Percentiles rank a stretch among this genome's conserved stretches.
Conservation (phyloP, 805 yeast species). For the Yueomyces sp. region DNA sequence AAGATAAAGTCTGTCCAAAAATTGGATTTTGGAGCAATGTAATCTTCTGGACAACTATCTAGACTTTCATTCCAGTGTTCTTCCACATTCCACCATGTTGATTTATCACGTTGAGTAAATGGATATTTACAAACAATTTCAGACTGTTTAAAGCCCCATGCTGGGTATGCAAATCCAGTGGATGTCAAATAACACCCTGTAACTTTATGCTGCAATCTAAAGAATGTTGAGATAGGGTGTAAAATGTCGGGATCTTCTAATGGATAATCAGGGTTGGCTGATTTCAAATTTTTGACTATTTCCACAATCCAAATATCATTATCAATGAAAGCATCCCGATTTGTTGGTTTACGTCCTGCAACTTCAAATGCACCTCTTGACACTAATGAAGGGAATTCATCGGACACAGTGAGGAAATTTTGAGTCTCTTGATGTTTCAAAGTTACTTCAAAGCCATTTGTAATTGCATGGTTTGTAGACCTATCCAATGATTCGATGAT, state of each 20-base stretch:
- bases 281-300: constrained; percentile 43
- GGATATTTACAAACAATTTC: constrained; percentile 78
- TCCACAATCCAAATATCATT: constrained; percentile 45
- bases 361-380: constrained; percentile 44
- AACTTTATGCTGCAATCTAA: constrained; percentile 56
- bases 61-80: constrained; percentile 46
- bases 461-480: constrained; percentile 20
- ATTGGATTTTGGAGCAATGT: constrained; percentile 50
- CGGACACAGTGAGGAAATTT: constrained; percentile 54
- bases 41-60: constrained; percentile 34
- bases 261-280: constrained; percentile 15
- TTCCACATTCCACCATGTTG: constrained; percentile 85
- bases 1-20: constrained; percentile 67
- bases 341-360: constrained; percentile 64
- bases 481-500: constrained; percentile 34
- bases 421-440: constrained; percentile 48
- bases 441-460: constrained; percentile 50
- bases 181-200: constrained; percentile 80
- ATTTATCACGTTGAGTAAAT: constrained; percentile 56
- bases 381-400: constrained; percentile 51
- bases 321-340: constrained; percentile 26
- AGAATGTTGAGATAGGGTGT: constrained; percentile 74
- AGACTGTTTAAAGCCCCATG: constrained; percentile 97
- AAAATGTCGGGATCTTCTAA: constrained; percentile 37
- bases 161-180: constrained; percentile 70